Evolutionary conservation across 192 early-diverging fungal genomes (phyloP), one percentile per base, ranked within the genome.

Genomic region (Chytriomyces confervae): DNA sequence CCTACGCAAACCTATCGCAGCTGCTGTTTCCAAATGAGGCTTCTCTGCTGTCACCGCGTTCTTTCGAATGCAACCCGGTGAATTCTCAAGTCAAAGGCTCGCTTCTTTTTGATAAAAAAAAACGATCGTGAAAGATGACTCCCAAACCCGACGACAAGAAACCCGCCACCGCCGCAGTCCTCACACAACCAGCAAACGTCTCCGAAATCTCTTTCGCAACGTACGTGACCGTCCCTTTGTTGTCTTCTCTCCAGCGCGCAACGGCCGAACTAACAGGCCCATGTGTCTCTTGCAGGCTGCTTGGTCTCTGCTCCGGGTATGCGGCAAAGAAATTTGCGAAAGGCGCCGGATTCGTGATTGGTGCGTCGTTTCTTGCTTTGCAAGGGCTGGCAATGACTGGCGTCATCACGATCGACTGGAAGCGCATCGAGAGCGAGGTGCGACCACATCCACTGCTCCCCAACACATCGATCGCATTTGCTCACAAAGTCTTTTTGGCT

Each of bases 271-370:
- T 36, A 36, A 36, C 36, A 36, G 36, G 36, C 36, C 36, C 36
- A 36, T 36, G 36, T 60, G 16, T 60, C 57, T n/a, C 5, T 5
- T 20, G 5, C 63, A 65, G 29, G 11, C 29, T n/a, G 10, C 67
- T 85, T n/a, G 84, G 84, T 29, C 79, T 77, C 13, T 72, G 72
- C 75, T 65, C 84, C 23, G 84, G 84, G 18, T 85, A 66, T 61
- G 84, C 84, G 9, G 65, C 77, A 1, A 85, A 85, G 73, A 85
- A 85, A 79, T 53, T 85, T 46, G 77, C 84, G 10, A 85, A 85
- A 48, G 64, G 61, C 13, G 79, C 66, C 6, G 84, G 77, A 6
- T 60, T 85, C 8, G 63, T 75, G 43, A 49, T 85, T 27, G 84
- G 84, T 50, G 44, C 81, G 29, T 66, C 76, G 9, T 85, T 85